These are phyloP conservation scores for Xylariaceae sp. DNA, from an alignment of 2,329 filamentous ascomycete species.

Conservation along the genomic window DNA sequence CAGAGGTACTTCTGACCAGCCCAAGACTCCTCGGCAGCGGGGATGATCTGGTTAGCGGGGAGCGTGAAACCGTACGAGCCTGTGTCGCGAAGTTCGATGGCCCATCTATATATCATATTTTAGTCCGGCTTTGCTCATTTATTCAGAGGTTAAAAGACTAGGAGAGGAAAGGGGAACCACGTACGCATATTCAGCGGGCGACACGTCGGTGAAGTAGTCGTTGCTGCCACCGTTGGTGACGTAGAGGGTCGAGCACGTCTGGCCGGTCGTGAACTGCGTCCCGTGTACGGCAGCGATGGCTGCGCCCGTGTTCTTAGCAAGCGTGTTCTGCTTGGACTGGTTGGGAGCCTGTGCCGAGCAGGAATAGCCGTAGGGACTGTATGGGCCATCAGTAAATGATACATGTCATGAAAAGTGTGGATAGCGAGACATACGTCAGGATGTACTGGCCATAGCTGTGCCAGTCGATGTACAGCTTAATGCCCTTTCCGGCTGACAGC, in stretches of 20 bases:
- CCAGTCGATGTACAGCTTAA: conserved; percentile 28
- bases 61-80: conserved; percentile 26
- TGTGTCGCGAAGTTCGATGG: conserved; percentile 30
- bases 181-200: conserved; percentile 25
- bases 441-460: conserved; percentile 29
- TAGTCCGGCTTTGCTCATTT: too few relatives aligned
- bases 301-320: conserved; percentile 30
- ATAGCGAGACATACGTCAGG: conserved; percentile 18
- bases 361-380: conserved; percentile 27
- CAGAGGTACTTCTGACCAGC: conserved; percentile 28
- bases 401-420: not conserved
- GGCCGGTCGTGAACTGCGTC: conserved; percentile 33
- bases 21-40: conserved; percentile 27
- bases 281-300: conserved; percentile 23
- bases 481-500: conserved; percentile 31
- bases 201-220: conserved; percentile 29
- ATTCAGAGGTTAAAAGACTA: too few relatives aligned
- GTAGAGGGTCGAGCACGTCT: conserved; percentile 35
- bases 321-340: conserved; percentile 23
- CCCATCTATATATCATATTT: conserved; percentile 19
- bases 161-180: conserved; percentile 5
- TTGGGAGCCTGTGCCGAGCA: conserved; percentile 24
- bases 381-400: not conserved
- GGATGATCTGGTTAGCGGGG: conserved; percentile 27
- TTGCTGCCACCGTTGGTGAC: conserved; percentile 24